Evolutionary conservation across 1,284 basidiomycete genomes (phyloP), one percentile per base, ranked within the genome.

Genomic region (Ceratobasidium sp.): DNA sequence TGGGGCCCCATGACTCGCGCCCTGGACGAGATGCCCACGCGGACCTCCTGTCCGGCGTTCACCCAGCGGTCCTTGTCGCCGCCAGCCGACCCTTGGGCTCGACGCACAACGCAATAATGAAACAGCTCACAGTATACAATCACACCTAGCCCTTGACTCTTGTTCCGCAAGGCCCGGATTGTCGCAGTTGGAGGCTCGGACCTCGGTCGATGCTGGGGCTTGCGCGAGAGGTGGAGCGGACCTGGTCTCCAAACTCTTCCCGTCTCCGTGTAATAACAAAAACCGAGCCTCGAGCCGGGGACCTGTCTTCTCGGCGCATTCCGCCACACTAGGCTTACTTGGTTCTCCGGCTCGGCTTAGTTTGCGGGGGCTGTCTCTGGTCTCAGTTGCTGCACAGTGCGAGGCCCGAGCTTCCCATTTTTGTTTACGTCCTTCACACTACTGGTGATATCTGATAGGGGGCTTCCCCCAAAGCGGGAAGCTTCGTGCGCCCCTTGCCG

Each of bases 101-200:
- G 42, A 3, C 38, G 38, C 56, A n/a, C 56, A 59, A 59, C 36
- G 36, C 54, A 21, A 59, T 40, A 40, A 67, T 67, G 63, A 67
- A 67, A 67, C 63, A 54, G 36, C 63, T 49, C 63, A 51, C 30
- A 9, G n/a, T 14, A 38, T 12, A 48, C 36, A 51, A 59, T 59
- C 30, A 14, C 38, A 40, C 56, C 21, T 49, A 18, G 40, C 63
- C 63, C 49, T 67, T 40, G 49, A 54, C 23, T 30, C 30, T 48
- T 36, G 44, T 51, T 54, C 63, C 51, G 49, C 63, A 49, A 67
- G 63, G 63, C 63, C 63, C 51, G 33, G 38, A n/a, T 67, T 16
- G 63, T 56, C 63, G 63, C 63, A 67, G 63, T 67, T 67, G 49
- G 51, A 66, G 49, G 51, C 30, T 59, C 62, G 48, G 62, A 64